Base-by-base conservation (phyloP, 805 yeast genomes). In the Kodamaea hsintzibuensis region DNA sequence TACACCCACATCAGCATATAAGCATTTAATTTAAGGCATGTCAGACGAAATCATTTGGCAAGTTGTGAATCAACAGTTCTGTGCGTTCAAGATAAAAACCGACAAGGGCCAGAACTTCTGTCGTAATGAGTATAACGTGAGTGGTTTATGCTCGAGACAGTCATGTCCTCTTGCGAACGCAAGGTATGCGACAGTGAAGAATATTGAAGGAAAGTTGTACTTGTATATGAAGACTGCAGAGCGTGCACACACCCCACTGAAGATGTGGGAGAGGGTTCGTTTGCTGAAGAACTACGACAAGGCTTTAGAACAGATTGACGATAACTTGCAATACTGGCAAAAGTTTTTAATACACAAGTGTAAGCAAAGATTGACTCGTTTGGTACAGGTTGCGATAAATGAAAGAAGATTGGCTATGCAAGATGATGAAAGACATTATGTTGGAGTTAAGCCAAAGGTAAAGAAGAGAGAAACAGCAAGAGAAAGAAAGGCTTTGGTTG, bases 151-250 rank as follows among this genome's bases (percentile, higher is more conserved):
- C 71, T 83, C 86, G 52, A 84, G 99, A 65, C 91, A 86, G 68
- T 89, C 98, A 4, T 95, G 99, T 70, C 99, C 99, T 1, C 76
- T 95, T 56, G 99, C 99, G 22, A 95, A 91, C 69, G 89, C 96
- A 14, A 82, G 89, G 64, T 90, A 90, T 72, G 96, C 97, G 33
- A 90, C 97, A 0, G 89, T 90, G 45, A 87, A 89, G 66, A 85
- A 82, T 61, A 79, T 88, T 27, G 90, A 88, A 60, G 97, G 96
- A 6, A 82, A 82, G 67, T 73, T 91, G 47, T 90, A 89, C 64
- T 74, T 90, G 37, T 95, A 95, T 73, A 95, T 95, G 91, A 95
- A 95, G 70, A 95, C 98, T 1, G 96, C 96, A 0, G 99, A 95
- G 76, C 85, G 99, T 74, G 96, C 96, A 17, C 98, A 95, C 68